These are phyloP conservation scores for Dendryphion nanum DNA, from an alignment of 2,329 filamentous ascomycete species.

Conservation along the genomic window DNA sequence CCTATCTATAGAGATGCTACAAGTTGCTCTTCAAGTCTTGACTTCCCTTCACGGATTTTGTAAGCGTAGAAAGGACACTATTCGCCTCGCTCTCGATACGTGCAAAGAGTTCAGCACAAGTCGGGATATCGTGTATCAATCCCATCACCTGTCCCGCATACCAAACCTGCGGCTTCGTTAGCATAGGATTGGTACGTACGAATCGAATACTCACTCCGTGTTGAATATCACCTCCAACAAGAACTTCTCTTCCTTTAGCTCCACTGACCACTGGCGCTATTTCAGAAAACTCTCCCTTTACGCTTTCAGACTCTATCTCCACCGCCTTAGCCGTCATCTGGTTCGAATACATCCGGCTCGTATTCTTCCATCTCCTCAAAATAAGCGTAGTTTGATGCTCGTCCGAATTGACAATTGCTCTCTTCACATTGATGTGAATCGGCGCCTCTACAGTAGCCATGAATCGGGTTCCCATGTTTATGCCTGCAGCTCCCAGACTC, in stretches of 20 bases:
- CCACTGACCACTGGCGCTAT: conserved; percentile 29
- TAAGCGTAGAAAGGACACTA: conserved; percentile 20
- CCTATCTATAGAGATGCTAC: no score
- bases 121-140: conserved; percentile 59
- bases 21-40: no score
- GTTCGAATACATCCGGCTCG: conserved; percentile 25
- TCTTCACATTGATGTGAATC: conserved; percentile 25
- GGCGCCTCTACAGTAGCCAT: conserved; percentile 27
- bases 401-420: conserved; percentile 22
- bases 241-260: conserved; percentile 23
- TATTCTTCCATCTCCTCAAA: conserved; percentile 27
- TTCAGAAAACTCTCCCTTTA: conserved; percentile 24
- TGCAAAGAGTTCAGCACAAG: conserved; percentile 20
- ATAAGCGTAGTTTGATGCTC: conserved; percentile 25
- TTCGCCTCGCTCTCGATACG: conserved; percentile 27
- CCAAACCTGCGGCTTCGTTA: conserved; percentile 29
- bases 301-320: conserved; percentile 25
- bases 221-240: conserved; percentile 26
- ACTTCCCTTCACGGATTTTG: no score
- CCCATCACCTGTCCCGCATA: conserved; percentile 43
- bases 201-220: no score
- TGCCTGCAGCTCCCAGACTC: conserved; percentile 21
- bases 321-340: conserved; percentile 21
- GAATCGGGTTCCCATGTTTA: conserved; percentile 30
- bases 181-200: no score